phyloP scores from a whole-genome alignment of 768 basidiomycete species.

The Boletellus ananiceps region DNA sequence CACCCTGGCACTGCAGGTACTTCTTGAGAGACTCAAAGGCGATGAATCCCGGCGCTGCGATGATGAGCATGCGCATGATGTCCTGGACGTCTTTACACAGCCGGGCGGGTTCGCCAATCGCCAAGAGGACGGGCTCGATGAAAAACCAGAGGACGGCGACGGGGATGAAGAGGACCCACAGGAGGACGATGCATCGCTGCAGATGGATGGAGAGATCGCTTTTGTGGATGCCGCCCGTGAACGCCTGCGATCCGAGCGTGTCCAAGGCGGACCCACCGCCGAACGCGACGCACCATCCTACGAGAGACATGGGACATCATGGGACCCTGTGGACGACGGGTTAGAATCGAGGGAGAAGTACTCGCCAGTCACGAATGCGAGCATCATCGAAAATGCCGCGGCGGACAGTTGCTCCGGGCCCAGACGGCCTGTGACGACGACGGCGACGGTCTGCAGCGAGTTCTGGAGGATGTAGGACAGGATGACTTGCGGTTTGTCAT shows the following conservation, averaged over 20 bases:
- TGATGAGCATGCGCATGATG: constrained; percentile 59
- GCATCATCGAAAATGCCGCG: constrained; percentile 70
- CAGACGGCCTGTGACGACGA: constrained; percentile 60
- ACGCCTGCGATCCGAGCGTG: constrained; percentile 74
- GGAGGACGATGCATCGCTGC: constrained; percentile 61
- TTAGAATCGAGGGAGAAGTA: constrained; percentile 28
- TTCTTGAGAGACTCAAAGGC: constrained; percentile 76
- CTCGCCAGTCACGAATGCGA: constrained; percentile 77
- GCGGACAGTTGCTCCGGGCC: constrained; percentile 68
- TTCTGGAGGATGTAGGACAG: constrained; percentile 70
- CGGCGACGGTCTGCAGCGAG: constrained; percentile 63
- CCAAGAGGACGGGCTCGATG: constrained; percentile 56
- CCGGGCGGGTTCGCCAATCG: constrained; percentile 54
- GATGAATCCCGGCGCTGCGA: constrained; percentile 69
- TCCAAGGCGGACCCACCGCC: constrained; percentile 78
- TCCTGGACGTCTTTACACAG: constrained; percentile 59
- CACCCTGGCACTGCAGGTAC: constrained; percentile 77
- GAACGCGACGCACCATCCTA: constrained; percentile 74
- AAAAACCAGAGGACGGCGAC: constrained; percentile 60
- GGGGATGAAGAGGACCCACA: constrained; percentile 64
- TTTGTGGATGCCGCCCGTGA: constrained; percentile 55
- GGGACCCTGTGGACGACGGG: constrained; percentile 42
- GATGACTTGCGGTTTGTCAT: constrained; percentile 41
- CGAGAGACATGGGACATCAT: constrained; percentile 33
- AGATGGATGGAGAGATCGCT: constrained; percentile 68